Conservation (phyloP, 352 stramenopile species). For the Phytophthora foliorum region DNA sequence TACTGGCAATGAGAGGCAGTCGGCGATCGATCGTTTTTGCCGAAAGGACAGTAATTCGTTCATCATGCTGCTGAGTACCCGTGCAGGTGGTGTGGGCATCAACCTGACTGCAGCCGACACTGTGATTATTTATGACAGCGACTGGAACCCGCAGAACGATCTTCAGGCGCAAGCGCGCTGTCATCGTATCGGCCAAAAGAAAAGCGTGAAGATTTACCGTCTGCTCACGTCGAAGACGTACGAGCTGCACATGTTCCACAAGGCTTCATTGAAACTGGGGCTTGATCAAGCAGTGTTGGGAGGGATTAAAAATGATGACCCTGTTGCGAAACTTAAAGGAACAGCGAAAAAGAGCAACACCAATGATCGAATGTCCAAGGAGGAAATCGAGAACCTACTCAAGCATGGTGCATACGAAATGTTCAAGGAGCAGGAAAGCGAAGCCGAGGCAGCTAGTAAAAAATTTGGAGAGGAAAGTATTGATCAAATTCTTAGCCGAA, state of each 20-base stretch:
- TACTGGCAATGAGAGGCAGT: conserved; percentile 96
- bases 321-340: conserved; percentile 53
- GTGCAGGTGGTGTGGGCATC: conserved; percentile 98
- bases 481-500: conserved; percentile 96
- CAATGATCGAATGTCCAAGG: conserved; percentile 79
- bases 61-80: conserved; percentile 98
- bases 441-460: conserved; percentile 94
- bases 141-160: conserved; percentile 99
- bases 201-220: conserved; percentile 95
- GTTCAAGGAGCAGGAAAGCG: conserved; percentile 93
- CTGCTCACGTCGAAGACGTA: conserved; percentile 94
- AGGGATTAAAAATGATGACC: conserved; percentile 82
- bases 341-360: conserved; percentile 43
- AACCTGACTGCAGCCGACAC: conserved; percentile 95
- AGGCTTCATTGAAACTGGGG: conserved; percentile 93
- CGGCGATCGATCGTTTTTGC: conserved; percentile 93
- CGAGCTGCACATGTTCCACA: conserved; percentile 95
- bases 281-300: conserved; percentile 93
- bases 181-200: conserved; percentile 95
- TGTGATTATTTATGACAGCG: conserved; percentile 97
- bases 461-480: conserved; percentile 98
- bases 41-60: conserved; percentile 84
- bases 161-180: conserved; percentile 93
- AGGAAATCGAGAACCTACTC: conserved; percentile 94
- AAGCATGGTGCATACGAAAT: conserved; percentile 96